Conservation (phyloP, 192 early-diverging fungal species). For the Entrophospora sp. region DNA sequence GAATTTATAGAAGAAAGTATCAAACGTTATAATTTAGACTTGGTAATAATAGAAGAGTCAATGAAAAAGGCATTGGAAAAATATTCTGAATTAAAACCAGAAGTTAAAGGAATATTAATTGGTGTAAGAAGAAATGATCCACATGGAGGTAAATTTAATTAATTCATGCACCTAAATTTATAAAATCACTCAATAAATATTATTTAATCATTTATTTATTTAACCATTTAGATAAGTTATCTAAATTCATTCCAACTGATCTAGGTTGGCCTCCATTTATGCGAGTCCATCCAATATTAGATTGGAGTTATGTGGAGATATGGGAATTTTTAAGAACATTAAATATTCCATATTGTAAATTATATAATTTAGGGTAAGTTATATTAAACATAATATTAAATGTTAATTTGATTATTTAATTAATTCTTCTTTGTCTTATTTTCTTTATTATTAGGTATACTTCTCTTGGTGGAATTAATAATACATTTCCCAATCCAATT, state of each 20-base stretch:
- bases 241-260: conserved; percentile 67
- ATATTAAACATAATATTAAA: not conserved
- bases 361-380: conserved; percentile 79
- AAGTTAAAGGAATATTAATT: conserved; percentile 67
- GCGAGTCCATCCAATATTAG: conserved; percentile 85
- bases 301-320: conserved; percentile 80
- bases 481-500: conserved; percentile 78
- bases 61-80: conserved; percentile 74
- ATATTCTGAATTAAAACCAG: conserved; percentile 49
- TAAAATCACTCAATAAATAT: not conserved
- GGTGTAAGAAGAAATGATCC: conserved; percentile 72
- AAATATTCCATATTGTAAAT: conserved; percentile 70
- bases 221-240: conserved; percentile 32
- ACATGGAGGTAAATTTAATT: conserved; percentile 41
- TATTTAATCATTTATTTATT: not conserved
- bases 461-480: conserved; percentile 75
- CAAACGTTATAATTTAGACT: conserved; percentile 58
- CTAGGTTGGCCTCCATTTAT: conserved; percentile 85
- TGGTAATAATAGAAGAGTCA: conserved; percentile 55
- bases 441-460: conserved; percentile 61
- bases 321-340: conserved; percentile 67
- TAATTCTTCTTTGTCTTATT: not conserved
- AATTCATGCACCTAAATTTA: not conserved
- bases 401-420: not conserved
- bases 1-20: conserved; percentile 70